These are phyloP conservation scores for Coemansia sp. DNA, from an alignment of 192 early-diverging fungal species.

Conservation along the genomic window DNA sequence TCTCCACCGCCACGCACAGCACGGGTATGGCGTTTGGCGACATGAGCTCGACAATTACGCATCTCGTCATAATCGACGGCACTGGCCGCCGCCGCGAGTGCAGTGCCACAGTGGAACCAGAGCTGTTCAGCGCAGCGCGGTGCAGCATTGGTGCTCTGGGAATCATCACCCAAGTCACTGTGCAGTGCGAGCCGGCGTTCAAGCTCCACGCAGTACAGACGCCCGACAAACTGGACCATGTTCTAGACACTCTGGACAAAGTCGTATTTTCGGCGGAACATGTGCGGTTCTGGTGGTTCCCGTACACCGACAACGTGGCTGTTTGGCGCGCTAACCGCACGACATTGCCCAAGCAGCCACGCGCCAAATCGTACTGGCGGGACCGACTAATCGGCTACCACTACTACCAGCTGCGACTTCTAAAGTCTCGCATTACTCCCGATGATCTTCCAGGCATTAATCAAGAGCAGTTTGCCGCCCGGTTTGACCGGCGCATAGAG, in stretches of 20 bases:
- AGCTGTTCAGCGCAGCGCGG: constrained; percentile 65
- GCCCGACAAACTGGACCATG: constrained; percentile 57
- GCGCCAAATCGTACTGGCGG: constrained; percentile 16
- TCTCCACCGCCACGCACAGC: constrained; percentile 72
- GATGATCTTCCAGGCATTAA: constrained; percentile 15
- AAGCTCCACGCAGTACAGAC: constrained; percentile 64
- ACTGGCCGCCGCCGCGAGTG: constrained; percentile 55
- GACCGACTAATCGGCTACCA: constrained; percentile 11
- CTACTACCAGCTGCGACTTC: constrained; percentile 35
- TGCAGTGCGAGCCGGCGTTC: constrained; percentile 66
- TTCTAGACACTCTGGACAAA: constrained; percentile 51
- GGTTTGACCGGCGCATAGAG: constrained; percentile 51
- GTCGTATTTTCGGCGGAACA: constrained; percentile 67
- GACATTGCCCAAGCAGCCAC: constrained; percentile 16
- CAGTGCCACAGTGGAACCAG: constrained; percentile 37
- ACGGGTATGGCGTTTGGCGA: constrained; percentile 63
- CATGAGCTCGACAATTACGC: constrained; percentile 56
- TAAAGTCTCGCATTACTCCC: constrained; percentile 28
- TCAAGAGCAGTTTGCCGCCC: constrained; percentile 57
- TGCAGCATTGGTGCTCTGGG: constrained; percentile 69
- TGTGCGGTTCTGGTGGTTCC: constrained; percentile 77
- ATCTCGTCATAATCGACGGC: constrained; percentile 63
- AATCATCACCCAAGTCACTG: constrained; percentile 62
- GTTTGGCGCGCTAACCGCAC: constrained; percentile 69
- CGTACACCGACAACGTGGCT: constrained; percentile 66